Conservation (phyloP, 2,329 filamentous ascomycete species). For the Ascochyta rabiei region DNA sequence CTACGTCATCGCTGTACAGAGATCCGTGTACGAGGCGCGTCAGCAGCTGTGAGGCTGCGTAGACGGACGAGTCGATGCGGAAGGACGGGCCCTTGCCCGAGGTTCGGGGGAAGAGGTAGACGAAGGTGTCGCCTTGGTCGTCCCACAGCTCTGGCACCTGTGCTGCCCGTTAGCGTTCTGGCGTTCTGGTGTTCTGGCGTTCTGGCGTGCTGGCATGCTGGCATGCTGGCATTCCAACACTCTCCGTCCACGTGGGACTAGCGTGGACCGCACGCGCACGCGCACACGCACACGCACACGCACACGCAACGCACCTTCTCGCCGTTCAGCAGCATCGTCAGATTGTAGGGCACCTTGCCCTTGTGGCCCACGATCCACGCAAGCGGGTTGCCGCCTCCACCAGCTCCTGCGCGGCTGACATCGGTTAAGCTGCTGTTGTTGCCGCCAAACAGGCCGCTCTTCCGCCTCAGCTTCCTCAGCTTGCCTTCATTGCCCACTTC, state of each 20-base stretch:
- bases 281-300: neutral
- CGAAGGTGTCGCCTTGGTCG: constrained; percentile 64
- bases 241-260: constrained; percentile 6
- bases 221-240: too few relatives aligned
- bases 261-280: neutral
- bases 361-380: constrained; percentile 67
- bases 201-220: too few relatives aligned
- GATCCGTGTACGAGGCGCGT: constrained; percentile 62
- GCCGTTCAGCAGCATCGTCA: constrained; percentile 57
- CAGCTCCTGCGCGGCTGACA: constrained; percentile 14
- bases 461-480: constrained; percentile 44
- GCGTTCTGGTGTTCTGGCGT: too few relatives aligned
- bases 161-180: constrained; percentile 19
- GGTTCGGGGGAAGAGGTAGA: constrained; percentile 66
- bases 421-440: constrained; percentile 27
- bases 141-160: constrained; percentile 67
- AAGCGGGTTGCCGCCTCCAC: constrained; percentile 33
- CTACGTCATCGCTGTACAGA: constrained; percentile 49
- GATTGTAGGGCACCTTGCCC: constrained; percentile 62
- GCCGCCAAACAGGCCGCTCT: constrained; percentile 43
- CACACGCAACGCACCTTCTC: constrained; percentile 52
- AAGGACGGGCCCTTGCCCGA: constrained; percentile 65
- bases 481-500: constrained; percentile 26
- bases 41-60: constrained; percentile 62
- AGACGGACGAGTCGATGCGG: constrained; percentile 64